Base-by-base conservation (phyloP, 2,329 filamentous ascomycete species). In the Fusarium longipes region DNA sequence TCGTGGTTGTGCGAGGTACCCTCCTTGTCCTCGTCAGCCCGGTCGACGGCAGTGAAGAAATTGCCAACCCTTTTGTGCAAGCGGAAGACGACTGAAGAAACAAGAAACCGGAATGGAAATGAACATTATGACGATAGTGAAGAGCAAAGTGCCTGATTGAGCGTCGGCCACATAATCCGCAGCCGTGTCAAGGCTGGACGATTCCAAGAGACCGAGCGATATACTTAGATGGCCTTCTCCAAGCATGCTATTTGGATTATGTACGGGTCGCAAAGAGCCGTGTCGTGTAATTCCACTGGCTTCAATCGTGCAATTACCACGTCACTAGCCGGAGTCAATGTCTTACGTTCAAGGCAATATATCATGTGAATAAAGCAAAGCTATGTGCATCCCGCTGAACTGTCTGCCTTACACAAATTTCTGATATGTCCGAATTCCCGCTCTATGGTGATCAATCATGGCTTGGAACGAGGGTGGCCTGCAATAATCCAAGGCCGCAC, bases 21-120 rank as follows among this genome's bases (percentile, higher is more conserved):
- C 84, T 99, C 44, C 88, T 99, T 55, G 95, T 97, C 36, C 87
- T 97, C 65, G 93, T 99, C 76, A 96, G 93, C 65, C 96, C 96
- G 6, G 86, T 96, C 51, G 94, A 98, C 76, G 96, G 96, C 56
- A 97, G 93, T 81, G 94, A 98, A 81, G 91, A 95, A 80, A 99
- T 99, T 74, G 88, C 91, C 73, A 99, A 99, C 78, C 96, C 96
- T 0, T 99, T 98, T 76, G 83, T 91, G 52, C 89, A 93, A 75
- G 83, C 86, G 24, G 90, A 93, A 45, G 90, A 93, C 70, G 88
- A 84, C 47, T 83, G 78, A 83, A 43, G 24, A 38, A 29, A 14
- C 44, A 53, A 32, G 29, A 18, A 58, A 51, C 45, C 49, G 30
- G 44, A 48, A 12, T 49, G 55, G 50, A 66, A 67, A 53, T 30